Evolutionary conservation across 1,139 yeast genomes (phyloP), one percentile per base, ranked within the genome.

Genomic region (Diutina scorzettiae): DNA sequence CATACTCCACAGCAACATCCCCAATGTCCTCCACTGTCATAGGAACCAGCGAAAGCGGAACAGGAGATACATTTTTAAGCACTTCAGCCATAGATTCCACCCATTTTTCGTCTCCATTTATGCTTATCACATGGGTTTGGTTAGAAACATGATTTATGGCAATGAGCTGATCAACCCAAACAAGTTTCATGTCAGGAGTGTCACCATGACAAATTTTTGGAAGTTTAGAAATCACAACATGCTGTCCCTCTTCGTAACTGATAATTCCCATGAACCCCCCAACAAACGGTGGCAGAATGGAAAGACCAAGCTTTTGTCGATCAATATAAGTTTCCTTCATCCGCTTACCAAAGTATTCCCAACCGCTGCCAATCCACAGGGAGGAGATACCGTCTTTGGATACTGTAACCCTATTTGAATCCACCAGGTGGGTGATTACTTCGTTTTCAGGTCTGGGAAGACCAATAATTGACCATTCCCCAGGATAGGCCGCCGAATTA

Each of bases 251-350:
- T 56, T 91, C 99, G 55, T 91, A 91, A 0, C 95, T 81, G 11
- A 91, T 59, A 40, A 83, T 66, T 1, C 99, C 99, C 47, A 87
- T 64, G 29, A 82, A 69, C 0, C 99, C 99, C 19, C 98, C 98
- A 46, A 78, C 65, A 54, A 93, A 93, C 1, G 95, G 95, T 9
- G 37, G 37, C 6, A n/a, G 20, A 12, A 27, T 11, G 4, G 11
- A 7, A 82, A 62, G 3, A 44, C 18, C 23, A 46, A 42, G 5
- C 40, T 36, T 16, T 25, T 36, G 9, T 46, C 45, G 20, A 51
- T 45, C 8, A 30, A 29, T 6, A 3, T 14, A 21, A 5, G 11
- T 21, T 9, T 23, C n/a, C 11, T 21, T 16, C 39, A 34, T 34
- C 12, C 14, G 16, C 9, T 14, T n/a, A 11, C 39, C 39, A n/a